Evolutionary conservation across 768 basidiomycete genomes (phyloP).

Genomic region (Harrya chromipes): DNA sequence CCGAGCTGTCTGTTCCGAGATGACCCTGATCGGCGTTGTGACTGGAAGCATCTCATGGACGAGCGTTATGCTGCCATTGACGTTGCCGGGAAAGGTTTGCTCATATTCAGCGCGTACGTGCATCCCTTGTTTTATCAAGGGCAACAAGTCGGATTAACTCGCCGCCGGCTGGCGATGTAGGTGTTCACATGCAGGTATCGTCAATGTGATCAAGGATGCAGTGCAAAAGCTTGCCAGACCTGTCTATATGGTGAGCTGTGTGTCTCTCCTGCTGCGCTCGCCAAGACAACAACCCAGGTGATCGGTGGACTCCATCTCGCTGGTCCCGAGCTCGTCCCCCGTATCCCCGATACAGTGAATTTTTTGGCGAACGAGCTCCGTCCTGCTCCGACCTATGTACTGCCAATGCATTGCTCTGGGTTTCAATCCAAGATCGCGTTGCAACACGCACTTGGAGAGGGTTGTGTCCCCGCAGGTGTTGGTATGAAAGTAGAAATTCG

Average conservation of each 20-base stretch:
- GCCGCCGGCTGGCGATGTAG: slow-evolving; percentile 23
- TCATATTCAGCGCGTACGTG: slow-evolving; percentile 81
- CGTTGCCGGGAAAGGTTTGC: slow-evolving; percentile 76
- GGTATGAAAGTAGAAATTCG: slow-evolving; percentile 61
- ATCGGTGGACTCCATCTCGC: slow-evolving; percentile 86
- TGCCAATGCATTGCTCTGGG: slow-evolving; percentile 86
- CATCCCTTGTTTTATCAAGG: neutral
- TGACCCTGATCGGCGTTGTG: neutral
- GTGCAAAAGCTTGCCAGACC: slow-evolving; percentile 60
- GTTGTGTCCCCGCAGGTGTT: slow-evolving; percentile 74
- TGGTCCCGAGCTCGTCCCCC: slow-evolving; percentile 57
- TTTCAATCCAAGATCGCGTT: slow-evolving; percentile 74
- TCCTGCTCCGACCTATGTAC: slow-evolving; percentile 64
- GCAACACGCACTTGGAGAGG: slow-evolving; percentile 65
- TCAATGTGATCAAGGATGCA: slow-evolving; percentile 77
- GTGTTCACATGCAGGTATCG: slow-evolving; percentile 80
- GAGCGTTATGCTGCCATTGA: slow-evolving; percentile 78
- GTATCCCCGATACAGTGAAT: slow-evolving; percentile 66
- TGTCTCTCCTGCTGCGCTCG: neutral
- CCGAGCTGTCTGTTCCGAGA: neutral
- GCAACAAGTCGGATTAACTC: neutral
- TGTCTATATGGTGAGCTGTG: slow-evolving; percentile 61
- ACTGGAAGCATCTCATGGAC: slow-evolving; percentile 68
- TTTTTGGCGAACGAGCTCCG: slow-evolving; percentile 59
- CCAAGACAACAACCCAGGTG: slow-evolving; percentile 41